phyloP scores from a whole-genome alignment of 306 rosid genomes.

The Ormosia semicastrata region DNA sequence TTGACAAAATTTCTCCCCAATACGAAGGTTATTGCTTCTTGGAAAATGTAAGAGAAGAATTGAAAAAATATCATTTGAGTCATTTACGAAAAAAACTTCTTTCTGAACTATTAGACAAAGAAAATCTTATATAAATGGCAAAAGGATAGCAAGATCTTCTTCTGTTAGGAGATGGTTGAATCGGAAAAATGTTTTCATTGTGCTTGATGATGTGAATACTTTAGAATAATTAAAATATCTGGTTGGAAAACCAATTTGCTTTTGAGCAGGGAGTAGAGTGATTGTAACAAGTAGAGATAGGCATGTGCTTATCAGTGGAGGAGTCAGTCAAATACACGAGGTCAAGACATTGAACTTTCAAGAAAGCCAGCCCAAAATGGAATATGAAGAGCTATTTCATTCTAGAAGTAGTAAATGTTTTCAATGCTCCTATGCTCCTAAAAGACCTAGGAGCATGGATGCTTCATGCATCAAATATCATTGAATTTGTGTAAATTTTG shows the following conservation, averaged over 20 bases:
- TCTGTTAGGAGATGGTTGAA: background rate
- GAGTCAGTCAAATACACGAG: background rate
- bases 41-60: too few relatives aligned
- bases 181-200: background rate
- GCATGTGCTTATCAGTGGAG: background rate
- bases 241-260: background rate
- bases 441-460: too few relatives aligned
- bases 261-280: background rate
- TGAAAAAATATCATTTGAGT: too few relatives aligned
- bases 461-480: too few relatives aligned
- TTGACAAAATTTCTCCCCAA: too few relatives aligned
- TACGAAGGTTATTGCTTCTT: too few relatives aligned
- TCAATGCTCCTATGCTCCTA: too few relatives aligned
- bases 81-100: too few relatives aligned
- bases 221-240: background rate
- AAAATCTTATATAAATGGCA: background rate
- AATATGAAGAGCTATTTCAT: background rate
- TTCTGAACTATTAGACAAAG: background rate
- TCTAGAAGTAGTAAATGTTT: too few relatives aligned
- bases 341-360: background rate
- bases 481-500: too few relatives aligned
- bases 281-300: background rate
- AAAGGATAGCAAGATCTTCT: background rate
- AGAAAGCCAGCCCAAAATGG: background rate
- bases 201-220: background rate